These are phyloP conservation scores for Nannochloropsis gaditana DNA, from an alignment of 108 stramenopile genomes.

Conservation along the genomic window DNA sequence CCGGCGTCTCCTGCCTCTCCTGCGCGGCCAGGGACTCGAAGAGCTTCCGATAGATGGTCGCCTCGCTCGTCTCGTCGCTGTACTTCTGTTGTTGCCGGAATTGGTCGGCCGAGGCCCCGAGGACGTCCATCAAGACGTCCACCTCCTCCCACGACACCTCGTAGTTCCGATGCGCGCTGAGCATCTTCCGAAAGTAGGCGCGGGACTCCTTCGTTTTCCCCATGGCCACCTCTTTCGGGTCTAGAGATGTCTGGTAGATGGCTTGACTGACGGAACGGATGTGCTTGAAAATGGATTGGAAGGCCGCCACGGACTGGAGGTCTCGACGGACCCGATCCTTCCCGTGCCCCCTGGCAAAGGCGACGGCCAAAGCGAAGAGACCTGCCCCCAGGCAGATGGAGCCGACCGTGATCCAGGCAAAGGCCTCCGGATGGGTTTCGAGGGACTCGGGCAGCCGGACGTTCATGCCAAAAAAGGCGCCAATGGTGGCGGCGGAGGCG, in stretches of 20 bases:
- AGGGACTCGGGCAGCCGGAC: background rate
- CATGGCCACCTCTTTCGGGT: background rate
- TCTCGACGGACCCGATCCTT: conserved; percentile 2
- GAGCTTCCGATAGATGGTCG: background rate
- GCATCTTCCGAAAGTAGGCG: background rate
- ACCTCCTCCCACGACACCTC: background rate
- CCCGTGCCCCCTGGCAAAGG: conserved; percentile 3
- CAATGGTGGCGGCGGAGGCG: background rate
- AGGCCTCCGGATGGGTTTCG: background rate
- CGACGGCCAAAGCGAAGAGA: background rate
- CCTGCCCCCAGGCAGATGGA: background rate
- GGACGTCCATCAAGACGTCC: background rate
- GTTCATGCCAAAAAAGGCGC: conserved; percentile 9
- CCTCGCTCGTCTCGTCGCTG: conserved; percentile 15
- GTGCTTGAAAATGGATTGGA: background rate
- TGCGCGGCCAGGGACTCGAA: conserved; percentile 2
- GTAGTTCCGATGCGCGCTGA: background rate
- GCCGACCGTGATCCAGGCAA: background rate
- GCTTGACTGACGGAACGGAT: background rate
- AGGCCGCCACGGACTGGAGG: background rate
- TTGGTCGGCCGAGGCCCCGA: background rate
- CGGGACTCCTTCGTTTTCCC: background rate
- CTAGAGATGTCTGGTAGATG: background rate
- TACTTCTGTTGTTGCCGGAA: background rate
- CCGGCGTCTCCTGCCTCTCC: background rate